Conservation (phyloP, 2,329 filamentous ascomycete genomes). For the Fusarium solani-melongenae region DNA sequence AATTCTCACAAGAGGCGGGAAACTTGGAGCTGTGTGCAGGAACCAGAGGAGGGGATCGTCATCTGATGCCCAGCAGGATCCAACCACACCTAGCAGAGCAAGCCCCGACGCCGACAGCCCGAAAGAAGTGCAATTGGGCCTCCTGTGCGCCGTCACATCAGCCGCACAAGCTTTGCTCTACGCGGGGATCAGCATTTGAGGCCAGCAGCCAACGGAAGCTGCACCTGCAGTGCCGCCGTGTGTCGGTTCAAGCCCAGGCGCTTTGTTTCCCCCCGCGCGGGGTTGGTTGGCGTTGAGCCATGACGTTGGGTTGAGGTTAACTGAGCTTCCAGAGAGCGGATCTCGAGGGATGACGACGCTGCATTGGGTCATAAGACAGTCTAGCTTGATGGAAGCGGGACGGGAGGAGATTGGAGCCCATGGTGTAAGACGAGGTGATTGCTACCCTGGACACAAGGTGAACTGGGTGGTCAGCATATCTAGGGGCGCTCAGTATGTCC, state of each 20-base stretch:
- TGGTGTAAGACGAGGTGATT: not conserved
- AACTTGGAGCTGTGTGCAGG: not conserved
- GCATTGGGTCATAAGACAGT: not conserved
- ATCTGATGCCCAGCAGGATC: conserved; percentile 36
- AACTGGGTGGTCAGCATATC: not conserved
- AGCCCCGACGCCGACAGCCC: conserved; percentile 9
- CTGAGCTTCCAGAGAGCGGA: not conserved
- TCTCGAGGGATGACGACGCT: not conserved
- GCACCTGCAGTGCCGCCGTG: not conserved
- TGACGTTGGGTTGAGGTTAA: conserved; percentile 45
- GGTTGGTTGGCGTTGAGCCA: conserved; percentile 32
- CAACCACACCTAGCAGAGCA: conserved; percentile 15
- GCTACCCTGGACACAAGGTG: not conserved
- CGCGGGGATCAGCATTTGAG: not conserved
- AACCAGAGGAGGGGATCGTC: conserved; percentile 41
- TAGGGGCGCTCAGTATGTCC: not conserved
- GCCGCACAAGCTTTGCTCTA: not conserved
- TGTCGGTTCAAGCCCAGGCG: not conserved
- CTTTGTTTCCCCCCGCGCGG: not conserved
- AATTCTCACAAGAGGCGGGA: not conserved
- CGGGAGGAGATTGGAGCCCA: not conserved
- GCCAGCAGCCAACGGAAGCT: not conserved
- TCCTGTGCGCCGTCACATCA: not conserved
- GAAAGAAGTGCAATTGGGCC: conserved; percentile 12
- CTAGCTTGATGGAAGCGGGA: not conserved